These are phyloP conservation scores for Puccinia triticina DNA, from an alignment of 1,284 basidiomycete genomes.

Conservation along the genomic window DNA sequence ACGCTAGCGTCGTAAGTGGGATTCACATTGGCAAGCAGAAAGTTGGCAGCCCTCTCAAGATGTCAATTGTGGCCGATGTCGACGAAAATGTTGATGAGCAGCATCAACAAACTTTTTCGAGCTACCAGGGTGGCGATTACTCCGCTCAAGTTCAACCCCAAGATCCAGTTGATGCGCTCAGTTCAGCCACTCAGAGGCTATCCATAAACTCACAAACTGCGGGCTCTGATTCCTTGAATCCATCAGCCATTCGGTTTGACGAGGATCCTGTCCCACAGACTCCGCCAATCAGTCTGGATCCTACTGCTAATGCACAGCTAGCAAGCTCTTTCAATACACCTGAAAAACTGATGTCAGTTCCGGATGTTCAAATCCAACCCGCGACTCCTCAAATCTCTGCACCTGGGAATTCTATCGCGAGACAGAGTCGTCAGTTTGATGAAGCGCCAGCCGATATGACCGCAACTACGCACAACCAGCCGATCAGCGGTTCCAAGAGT, in stretches of 20 bases:
- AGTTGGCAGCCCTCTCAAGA: conserved; percentile 41
- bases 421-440: conserved; percentile 24
- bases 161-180: conserved; percentile 32
- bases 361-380: conserved; percentile 45
- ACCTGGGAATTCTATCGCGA: not conserved
- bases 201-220: conserved; percentile 1
- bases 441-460: conserved; percentile 35
- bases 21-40: conserved; percentile 17
- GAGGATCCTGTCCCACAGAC: not conserved
- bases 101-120: not conserved
- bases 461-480: conserved; percentile 9
- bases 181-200: conserved; percentile 35
- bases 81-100: conserved; percentile 7
- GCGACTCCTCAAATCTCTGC: conserved; percentile 44
- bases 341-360: conserved; percentile 32
- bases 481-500: not conserved
- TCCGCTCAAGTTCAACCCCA: not conserved
- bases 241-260: not conserved
- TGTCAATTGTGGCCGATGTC: conserved; percentile 4
- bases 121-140: conserved; percentile 1
- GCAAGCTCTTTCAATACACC: conserved; percentile 4
- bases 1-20: conserved; percentile 12
- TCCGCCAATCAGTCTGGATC: not conserved
- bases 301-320: not conserved
- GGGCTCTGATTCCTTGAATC: conserved; percentile 9